Evolutionary conservation across 78 protist species (phyloP).

Genomic region (Andalucia godoyi): DNA sequence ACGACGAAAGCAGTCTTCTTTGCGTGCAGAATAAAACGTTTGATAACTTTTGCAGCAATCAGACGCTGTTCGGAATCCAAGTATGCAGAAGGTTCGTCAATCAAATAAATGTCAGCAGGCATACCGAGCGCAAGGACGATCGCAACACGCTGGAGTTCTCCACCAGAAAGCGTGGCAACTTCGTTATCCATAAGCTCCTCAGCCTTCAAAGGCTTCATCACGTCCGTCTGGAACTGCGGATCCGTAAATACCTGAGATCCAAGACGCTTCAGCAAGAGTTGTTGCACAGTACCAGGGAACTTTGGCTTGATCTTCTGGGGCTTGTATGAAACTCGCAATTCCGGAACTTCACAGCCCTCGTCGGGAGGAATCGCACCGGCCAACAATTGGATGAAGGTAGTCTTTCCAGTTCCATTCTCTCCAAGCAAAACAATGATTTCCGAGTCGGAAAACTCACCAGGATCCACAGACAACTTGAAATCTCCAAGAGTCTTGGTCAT

Average conservation of each 20-base stretch:
- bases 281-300: constrained; percentile 76
- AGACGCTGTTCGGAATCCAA: constrained; percentile 99
- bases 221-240: constrained; percentile 95
- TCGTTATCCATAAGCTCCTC: constrained; percentile 76
- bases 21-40: constrained; percentile 90
- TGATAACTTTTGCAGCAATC: constrained; percentile 89
- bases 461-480: constrained; percentile 74
- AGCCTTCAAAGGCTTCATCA: constrained; percentile 84
- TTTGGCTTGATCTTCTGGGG: constrained; percentile 97
- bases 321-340: constrained; percentile 88
- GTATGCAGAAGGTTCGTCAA: constrained; percentile 99
- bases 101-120: constrained; percentile 96
- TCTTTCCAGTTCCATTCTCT: constrained; percentile 99
- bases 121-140: constrained; percentile 84
- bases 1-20: constrained; percentile 97
- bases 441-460: constrained; percentile 90
- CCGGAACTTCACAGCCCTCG: constrained; percentile 57
- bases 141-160: constrained; percentile 99
- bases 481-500: constrained; percentile 84
- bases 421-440: constrained; percentile 98
- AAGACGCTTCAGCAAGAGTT: constrained; percentile 76
- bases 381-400: constrained; percentile 95
- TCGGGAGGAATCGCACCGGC: constrained; percentile 86
- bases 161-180: constrained; percentile 91
- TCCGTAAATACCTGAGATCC: constrained; percentile 57